These are phyloP conservation scores for Dictyostelium citrinum DNA, from an alignment of 78 protist species.

Conservation along the genomic window DNA sequence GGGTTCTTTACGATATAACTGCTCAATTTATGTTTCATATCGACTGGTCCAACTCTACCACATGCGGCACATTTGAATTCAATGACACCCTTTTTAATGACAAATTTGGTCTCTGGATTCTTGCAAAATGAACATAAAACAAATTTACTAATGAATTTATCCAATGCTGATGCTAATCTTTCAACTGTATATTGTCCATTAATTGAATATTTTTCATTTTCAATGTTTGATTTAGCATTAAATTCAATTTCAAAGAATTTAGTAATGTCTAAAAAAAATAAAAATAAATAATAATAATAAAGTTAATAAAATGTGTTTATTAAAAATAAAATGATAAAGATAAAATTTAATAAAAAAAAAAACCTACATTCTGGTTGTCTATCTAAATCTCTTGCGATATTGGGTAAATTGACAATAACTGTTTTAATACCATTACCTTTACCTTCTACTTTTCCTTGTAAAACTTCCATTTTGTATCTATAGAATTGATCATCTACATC, in stretches of 20 bases:
- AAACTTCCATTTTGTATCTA: conserved; percentile 95
- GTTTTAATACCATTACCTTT: conserved; percentile 97
- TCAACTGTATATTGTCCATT: conserved; percentile 85
- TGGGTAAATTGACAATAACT: conserved; percentile 89
- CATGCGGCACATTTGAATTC: conserved; percentile 87
- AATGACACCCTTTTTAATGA: conserved; percentile 9
- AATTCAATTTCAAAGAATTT: conserved; percentile 94
- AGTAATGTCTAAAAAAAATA: conserved; percentile 47
- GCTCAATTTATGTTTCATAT: conserved; percentile 38
- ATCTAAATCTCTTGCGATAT: conserved; percentile 88
- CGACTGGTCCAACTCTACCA: conserved; percentile 71
- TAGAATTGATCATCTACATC: conserved; percentile 76
- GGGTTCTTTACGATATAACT: conserved; percentile 89
- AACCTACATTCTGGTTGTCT: conserved; percentile 84
- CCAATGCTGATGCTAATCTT: conserved; percentile 79
- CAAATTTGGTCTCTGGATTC: conserved; percentile 89
- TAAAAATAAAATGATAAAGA: background rate
- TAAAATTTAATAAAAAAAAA: background rate
- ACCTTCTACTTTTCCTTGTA: conserved; percentile 90
- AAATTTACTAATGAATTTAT: conserved; percentile 89
- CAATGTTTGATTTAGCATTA: conserved; percentile 87
- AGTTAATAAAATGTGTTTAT: background rate
- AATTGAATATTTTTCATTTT: conserved; percentile 80
- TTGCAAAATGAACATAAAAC: conserved; percentile 91
- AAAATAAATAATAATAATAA: background rate